phyloP scores from a whole-genome alignment of 495 filamentous ascomycete genomes.

The Penicillium alfredii region DNA sequence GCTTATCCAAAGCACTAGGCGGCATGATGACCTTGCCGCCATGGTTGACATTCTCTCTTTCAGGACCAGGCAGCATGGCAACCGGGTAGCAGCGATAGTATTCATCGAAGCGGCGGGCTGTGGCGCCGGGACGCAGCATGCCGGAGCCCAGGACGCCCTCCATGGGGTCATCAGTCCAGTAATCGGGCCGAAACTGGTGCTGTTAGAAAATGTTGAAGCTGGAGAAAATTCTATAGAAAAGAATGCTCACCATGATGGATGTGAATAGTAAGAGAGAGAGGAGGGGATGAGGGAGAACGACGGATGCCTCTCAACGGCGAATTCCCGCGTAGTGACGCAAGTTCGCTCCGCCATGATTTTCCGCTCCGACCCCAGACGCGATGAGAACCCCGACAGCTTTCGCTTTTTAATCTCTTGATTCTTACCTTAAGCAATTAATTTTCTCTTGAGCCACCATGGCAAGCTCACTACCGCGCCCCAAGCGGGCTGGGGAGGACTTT shows the following conservation, averaged over 20 bases:
- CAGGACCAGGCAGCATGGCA: slow-evolving; percentile 88
- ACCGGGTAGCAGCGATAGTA: slow-evolving; percentile 95
- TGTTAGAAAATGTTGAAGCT: slow-evolving; percentile 13
- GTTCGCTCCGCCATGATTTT: slow-evolving; percentile 39
- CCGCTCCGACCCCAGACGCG: slow-evolving; percentile 39
- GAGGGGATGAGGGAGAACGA: neutral
- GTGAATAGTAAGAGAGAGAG: slow-evolving; percentile 4
- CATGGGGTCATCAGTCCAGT: slow-evolving; percentile 54
- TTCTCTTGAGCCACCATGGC: slow-evolving; percentile 44
- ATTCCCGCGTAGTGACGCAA: slow-evolving; percentile 36
- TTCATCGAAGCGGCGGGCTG: slow-evolving; percentile 79
- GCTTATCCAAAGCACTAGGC: slow-evolving; percentile 89
- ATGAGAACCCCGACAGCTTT: slow-evolving; percentile 20
- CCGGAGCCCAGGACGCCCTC: slow-evolving; percentile 39
- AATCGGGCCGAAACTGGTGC: slow-evolving; percentile 46
- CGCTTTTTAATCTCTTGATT: neutral
- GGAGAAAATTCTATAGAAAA: neutral
- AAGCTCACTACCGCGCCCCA: slow-evolving; percentile 64
- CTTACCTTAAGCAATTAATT: neutral
- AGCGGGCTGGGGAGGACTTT: slow-evolving; percentile 74
- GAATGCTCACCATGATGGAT: slow-evolving; percentile 25
- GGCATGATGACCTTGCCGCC: slow-evolving; percentile 97
- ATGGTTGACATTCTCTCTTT: slow-evolving; percentile 85
- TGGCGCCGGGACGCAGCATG: slow-evolving; percentile 35
- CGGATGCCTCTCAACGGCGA: slow-evolving; percentile 3